Conservation (phyloP, 768 basidiomycete species). For the Cantharellus cinnabarinus region DNA sequence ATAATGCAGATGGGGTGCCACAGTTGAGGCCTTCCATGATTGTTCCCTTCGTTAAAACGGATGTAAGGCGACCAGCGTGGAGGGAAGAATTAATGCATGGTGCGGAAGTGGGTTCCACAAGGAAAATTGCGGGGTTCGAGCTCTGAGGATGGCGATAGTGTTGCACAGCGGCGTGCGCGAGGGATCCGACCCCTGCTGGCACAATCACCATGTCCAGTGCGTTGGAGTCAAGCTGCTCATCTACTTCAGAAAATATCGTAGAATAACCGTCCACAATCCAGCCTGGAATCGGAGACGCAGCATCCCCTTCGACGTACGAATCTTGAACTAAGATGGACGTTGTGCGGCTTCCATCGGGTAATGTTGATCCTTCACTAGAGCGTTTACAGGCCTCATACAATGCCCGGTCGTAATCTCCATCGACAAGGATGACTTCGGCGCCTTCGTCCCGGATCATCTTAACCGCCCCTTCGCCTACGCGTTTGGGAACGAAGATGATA, state of each 20-base stretch:
- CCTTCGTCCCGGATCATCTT: slow-evolving; percentile 1
- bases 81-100: not conserved
- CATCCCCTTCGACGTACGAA: not conserved
- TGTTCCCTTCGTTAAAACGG: slow-evolving; percentile 2
- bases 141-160: not conserved
- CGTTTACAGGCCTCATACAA: not conserved
- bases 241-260: slow-evolving; percentile 3
- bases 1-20: slow-evolving; percentile 1
- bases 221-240: not conserved
- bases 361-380: not conserved
- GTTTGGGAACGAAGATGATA: not conserved
- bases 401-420: slow-evolving; percentile 3
- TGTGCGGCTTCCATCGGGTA: not conserved
- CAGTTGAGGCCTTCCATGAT: slow-evolving; percentile 4
- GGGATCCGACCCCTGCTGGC: slow-evolving; percentile 3
- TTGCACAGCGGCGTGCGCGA: slow-evolving; percentile 3
- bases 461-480: not conserved
- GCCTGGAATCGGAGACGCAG: not conserved
- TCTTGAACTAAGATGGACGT: not conserved
- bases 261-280: slow-evolving; percentile 6
- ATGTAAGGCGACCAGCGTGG: not conserved
- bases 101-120: not conserved
- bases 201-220: not conserved
- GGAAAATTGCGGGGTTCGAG: not conserved
- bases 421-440: not conserved